Evolutionary conservation across 148 eudicot species (phyloP), one percentile per base, ranked within the genome.

Genomic region (Arbutus unedo): DNA sequence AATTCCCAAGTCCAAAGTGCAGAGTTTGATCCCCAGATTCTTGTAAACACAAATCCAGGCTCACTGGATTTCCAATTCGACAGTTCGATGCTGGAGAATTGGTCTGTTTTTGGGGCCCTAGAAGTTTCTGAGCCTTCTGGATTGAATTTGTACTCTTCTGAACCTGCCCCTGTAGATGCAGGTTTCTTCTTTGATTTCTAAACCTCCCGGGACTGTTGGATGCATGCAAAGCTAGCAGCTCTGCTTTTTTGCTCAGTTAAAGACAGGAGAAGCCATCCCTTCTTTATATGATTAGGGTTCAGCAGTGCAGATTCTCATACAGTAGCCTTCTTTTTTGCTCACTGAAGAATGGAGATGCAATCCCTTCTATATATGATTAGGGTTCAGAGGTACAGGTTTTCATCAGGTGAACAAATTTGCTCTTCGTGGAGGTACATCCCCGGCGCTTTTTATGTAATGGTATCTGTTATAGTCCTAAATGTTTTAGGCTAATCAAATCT

Each of bases 171-270:
- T 55, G 31, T 85, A 49, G 91, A 88, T 84, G 41, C 91, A 67
- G 90, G 88, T 83, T 79, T 81, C 80, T 81, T 87, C 49, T 85
- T 92, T 81, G 89, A 90, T 83, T 87, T 87, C 64, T 86, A 88
- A 83, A 87, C 87, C 51, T 87, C 81, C 8, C 81, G 47, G 45
- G 48, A 47, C 9, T 64, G 78, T 25, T 23, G 8, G 44, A 43
- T 51, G 41, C 44, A 11, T 59, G 23, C 15, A 67, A 76, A 13
- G 68, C 38, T 31, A 4, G 15, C 25, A 31, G 47, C 51, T n/a
- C 72, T 38, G 19, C 48, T 4, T 25, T 74, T 59, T 59, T 25
- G 45, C 56, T 44, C 60, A 4, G 51, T 31, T 9, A 56, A 48
- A 49, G 71, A 45, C 6, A 41, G 21, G 71, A 56, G 47, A 57